Evolutionary conservation across 129 eudicot genomes (phyloP).

Genomic region (Arctium lappa): DNA sequence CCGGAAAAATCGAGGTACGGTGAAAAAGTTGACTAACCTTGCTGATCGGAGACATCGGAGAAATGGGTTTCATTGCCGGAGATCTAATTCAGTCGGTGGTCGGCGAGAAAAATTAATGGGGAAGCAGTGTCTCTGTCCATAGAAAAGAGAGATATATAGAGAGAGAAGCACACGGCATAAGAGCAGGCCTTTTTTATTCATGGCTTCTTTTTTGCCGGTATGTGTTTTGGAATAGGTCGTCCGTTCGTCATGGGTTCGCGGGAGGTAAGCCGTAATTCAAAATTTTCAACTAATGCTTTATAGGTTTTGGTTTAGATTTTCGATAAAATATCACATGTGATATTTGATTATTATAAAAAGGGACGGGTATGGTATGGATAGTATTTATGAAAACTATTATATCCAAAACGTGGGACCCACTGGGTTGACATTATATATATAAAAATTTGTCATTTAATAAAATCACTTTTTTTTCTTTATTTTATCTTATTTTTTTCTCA

Average conservation of each 20-base stretch:
- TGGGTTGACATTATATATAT: not conserved
- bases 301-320: not conserved
- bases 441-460: too few relatives aligned
- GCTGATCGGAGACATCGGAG: constrained; percentile 25
- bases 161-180: constrained; percentile 17
- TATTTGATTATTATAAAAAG: not conserved
- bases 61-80: constrained; percentile 15
- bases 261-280: constrained; percentile 8
- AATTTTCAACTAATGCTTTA: not conserved
- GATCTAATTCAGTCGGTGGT: constrained; percentile 38
- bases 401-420: not conserved
- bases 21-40: constrained; percentile 29
- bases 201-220: not conserved
- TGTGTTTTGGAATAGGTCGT: not conserved
- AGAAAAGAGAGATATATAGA: constrained; percentile 22
- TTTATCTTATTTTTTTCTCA: too few relatives aligned
- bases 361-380: not conserved
- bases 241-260: constrained; percentile 17
- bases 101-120: constrained; percentile 27
- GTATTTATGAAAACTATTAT: not conserved
- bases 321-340: not conserved
- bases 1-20: not conserved
- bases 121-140: not conserved
- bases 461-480: too few relatives aligned
- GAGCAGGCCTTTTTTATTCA: constrained; percentile 25